These are phyloP conservation scores for Fraxinus nigra DNA, from an alignment of 305 asterid genomes.

Conservation along the genomic window DNA sequence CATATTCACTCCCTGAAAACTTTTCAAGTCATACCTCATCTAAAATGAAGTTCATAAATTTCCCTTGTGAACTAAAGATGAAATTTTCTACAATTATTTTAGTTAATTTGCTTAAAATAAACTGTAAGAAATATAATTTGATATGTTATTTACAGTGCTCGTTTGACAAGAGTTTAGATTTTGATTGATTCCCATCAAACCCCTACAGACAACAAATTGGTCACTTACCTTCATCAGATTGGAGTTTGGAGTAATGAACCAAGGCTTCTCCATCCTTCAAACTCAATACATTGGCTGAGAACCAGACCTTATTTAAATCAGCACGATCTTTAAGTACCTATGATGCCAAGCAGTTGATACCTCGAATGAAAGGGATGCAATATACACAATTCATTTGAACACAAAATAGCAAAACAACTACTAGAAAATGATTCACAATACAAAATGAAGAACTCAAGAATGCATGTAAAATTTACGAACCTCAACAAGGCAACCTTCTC, in stretches of 20 bases:
- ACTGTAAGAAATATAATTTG: background rate
- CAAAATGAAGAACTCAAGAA: background rate
- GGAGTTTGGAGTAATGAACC: constrained; percentile 60
- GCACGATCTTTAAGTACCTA: constrained; percentile 81
- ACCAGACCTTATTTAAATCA: constrained; percentile 71
- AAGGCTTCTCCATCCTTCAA: constrained; percentile 71
- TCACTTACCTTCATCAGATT: constrained; percentile 64
- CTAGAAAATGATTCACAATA: constrained; percentile 10
- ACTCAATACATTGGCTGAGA: constrained; percentile 63
- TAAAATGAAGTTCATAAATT: background rate
- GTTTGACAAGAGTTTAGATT: background rate
- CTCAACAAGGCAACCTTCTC: constrained; percentile 84
- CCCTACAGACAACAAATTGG: constrained; percentile 21
- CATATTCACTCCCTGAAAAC: background rate
- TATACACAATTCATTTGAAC: background rate
- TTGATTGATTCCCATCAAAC: constrained; percentile 10
- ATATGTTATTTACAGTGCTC: background rate
- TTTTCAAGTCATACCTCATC: background rate
- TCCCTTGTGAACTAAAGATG: background rate
- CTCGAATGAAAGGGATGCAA: constrained; percentile 10
- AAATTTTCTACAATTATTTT: background rate
- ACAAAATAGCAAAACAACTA: constrained; percentile 9
- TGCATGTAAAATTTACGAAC: constrained; percentile 37
- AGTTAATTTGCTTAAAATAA: background rate
- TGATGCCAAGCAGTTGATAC: constrained; percentile 25